Evolutionary conservation across 345 rosid species (phyloP), one percentile per base, ranked within the genome.

Genomic region (Excoecaria agallocha): DNA sequence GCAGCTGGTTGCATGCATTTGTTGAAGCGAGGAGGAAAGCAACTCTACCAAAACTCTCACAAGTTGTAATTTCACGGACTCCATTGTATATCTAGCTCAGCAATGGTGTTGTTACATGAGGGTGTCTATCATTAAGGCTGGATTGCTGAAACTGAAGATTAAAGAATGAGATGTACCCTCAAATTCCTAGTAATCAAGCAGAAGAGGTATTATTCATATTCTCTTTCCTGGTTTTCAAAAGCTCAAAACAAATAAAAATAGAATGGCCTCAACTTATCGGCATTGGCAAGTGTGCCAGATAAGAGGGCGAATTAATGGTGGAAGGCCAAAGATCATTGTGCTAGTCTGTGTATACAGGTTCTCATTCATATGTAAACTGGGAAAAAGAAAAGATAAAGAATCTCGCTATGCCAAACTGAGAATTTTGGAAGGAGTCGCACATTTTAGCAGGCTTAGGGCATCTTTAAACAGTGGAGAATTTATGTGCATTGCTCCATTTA

Each of bases 1-100:
- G 91, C 94, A 16, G 90, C 94, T 71, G 92, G 89, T 61, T 93
- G 94, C 82, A 87, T 95, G 91, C 84, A 89, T 85, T 70, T 87
- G 43, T 71, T 95, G 83, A 91, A 94, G 87, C 86, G 82, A 60
- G 85, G 88, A 84, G 99, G 99, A 66, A 95, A 95, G 87, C 96
- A 91, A 79, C 99, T 92, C 5, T 90, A 89, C 78, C 93, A 86
- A 72, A 88, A 89, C 83, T 87, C 91, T 90, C 97, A 86, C 76
- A 91, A 91, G 69, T 76, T 82, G 70, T 95, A 86, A 91, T 8
- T 7, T 24, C 17, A 49, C 7, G 11, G 25, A 41, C 20, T 55
- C n/a, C 6, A 35, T 25, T 30, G 5, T 1, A n/a, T 60, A 24
- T 35, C 24, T 49, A 49, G 61, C 61, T 59, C 56, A 30, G 39